Percentiles rank a stretch among this genome's conserved stretches.
Conservation (phyloP, 2,329 filamentous ascomycete species). For the Fusarium humuli region DNA sequence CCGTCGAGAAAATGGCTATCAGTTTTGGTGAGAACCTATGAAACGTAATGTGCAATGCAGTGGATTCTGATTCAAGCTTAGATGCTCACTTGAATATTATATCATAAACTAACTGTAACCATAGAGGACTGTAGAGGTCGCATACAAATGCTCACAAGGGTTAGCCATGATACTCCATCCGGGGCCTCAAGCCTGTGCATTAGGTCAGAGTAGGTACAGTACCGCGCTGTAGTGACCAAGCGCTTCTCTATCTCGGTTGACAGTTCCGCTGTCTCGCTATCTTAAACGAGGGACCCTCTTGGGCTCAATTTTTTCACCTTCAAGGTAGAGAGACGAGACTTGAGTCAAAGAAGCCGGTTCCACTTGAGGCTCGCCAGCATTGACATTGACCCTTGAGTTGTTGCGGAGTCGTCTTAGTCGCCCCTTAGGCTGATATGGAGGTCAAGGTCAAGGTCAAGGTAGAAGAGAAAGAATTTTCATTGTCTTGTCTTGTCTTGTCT, state of each 20-base stretch:
- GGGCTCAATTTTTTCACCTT: conserved; percentile 18
- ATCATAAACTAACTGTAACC: neutral
- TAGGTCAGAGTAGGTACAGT: neutral
- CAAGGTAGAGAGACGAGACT: conserved; percentile 17
- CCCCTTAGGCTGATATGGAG: neutral
- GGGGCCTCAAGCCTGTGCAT: conserved; percentile 16
- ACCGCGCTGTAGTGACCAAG: neutral
- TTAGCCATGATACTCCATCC: conserved; percentile 8
- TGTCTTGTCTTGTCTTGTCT: neutral
- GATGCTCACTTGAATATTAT: neutral
- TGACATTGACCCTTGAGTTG: conserved; percentile 20
- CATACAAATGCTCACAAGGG: neutral
- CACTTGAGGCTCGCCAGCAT: conserved; percentile 41
- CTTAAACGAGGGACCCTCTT: conserved; percentile 24
- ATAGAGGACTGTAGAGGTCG: neutral
- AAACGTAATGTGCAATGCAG: conserved; percentile 3
- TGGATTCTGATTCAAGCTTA: neutral
- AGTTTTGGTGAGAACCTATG: conserved; percentile 12
- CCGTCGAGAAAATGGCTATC: neutral
- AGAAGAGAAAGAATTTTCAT: conserved; percentile 8
- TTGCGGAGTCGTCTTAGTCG: conserved; percentile 19
- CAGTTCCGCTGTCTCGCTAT: conserved; percentile 9
- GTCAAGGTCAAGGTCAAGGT: neutral
- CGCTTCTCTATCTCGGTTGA: conserved; percentile 9
- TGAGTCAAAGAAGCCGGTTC: conserved; percentile 8